Conservation (phyloP, 2,329 filamentous ascomycete species). For the Calonectria hongkongensis region DNA sequence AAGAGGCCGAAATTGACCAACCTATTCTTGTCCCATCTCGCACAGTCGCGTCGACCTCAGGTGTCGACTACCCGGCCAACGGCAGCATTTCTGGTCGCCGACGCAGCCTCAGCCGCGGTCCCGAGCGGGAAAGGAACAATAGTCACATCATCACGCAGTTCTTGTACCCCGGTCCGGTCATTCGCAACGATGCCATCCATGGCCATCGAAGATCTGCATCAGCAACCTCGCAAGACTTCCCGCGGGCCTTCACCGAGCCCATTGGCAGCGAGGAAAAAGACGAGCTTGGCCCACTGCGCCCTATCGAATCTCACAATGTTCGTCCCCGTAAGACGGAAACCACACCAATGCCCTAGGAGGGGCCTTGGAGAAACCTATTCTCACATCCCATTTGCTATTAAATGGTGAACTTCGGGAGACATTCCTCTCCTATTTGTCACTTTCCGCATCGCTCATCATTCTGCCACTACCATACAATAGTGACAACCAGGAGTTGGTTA, state of each 20-base stretch:
- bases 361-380: constrained; percentile 35
- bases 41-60: constrained; percentile 60
- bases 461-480: constrained; percentile 12
- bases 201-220: constrained; percentile 56
- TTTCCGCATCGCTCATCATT: constrained; percentile 12
- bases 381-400: neutral
- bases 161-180: constrained; percentile 68
- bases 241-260: constrained; percentile 54
- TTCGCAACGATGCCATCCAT: constrained; percentile 57
- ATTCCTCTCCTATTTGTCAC: neutral
- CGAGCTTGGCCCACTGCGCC: constrained; percentile 52
- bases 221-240: constrained; percentile 48
- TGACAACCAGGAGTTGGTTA: constrained; percentile 28
- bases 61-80: constrained; percentile 49
- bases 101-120: constrained; percentile 63
- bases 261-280: constrained; percentile 53
- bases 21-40: constrained; percentile 61
- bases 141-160: constrained; percentile 67
- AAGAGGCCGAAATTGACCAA: constrained; percentile 70
- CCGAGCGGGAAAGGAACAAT: constrained; percentile 59
- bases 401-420: neutral
- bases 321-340: constrained; percentile 56
- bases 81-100: constrained; percentile 56
- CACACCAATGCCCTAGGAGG: constrained; percentile 50
- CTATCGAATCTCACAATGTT: constrained; percentile 50